Percentiles rank a stretch among this genome's conserved stretches.
Conservation (phyloP, 108 stramenopile genomes). For the Nannochloropsis salina region DNA sequence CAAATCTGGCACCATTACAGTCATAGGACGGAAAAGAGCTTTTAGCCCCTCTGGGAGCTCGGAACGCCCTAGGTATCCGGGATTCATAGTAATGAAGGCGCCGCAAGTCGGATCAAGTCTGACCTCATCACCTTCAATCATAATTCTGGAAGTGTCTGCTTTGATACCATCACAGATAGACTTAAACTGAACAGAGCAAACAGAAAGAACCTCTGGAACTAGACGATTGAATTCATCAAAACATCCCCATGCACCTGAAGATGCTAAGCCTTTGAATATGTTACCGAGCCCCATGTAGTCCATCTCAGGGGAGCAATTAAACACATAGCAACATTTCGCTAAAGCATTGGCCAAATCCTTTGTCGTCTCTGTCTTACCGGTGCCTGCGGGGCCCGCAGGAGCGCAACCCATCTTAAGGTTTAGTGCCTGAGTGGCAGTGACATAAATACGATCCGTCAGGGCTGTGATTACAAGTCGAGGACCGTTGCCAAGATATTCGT, state of each 20-base stretch:
- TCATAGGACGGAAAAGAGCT: constrained; percentile 66
- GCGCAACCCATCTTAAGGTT: constrained; percentile 77
- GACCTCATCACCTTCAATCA: constrained; percentile 61
- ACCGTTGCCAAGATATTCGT: constrained; percentile 76
- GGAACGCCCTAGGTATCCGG: constrained; percentile 61
- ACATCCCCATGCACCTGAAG: constrained; percentile 66
- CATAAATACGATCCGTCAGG: constrained; percentile 71
- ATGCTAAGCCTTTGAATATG: constrained; percentile 66
- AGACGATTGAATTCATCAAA: constrained; percentile 71
- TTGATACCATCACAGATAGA: constrained; percentile 72
- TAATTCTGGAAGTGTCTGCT: constrained; percentile 59
- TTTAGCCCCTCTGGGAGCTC: constrained; percentile 66
- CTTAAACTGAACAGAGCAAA: constrained; percentile 74
- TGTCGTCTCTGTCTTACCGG: constrained; percentile 74
- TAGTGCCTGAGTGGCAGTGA: constrained; percentile 72
- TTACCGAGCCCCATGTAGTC: constrained; percentile 63
- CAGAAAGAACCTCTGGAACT: constrained; percentile 67
- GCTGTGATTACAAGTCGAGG: constrained; percentile 72
- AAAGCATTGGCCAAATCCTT: constrained; percentile 69
- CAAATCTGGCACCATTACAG: constrained; percentile 65
- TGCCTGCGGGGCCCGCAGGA: constrained; percentile 71
- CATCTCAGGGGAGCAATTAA: constrained; percentile 73
- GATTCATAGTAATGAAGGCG: constrained; percentile 68
- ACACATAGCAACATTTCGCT: constrained; percentile 70
- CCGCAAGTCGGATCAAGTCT: constrained; percentile 59